Conservation (phyloP, 805 yeast species). For the Sungouiella thailandica region DNA sequence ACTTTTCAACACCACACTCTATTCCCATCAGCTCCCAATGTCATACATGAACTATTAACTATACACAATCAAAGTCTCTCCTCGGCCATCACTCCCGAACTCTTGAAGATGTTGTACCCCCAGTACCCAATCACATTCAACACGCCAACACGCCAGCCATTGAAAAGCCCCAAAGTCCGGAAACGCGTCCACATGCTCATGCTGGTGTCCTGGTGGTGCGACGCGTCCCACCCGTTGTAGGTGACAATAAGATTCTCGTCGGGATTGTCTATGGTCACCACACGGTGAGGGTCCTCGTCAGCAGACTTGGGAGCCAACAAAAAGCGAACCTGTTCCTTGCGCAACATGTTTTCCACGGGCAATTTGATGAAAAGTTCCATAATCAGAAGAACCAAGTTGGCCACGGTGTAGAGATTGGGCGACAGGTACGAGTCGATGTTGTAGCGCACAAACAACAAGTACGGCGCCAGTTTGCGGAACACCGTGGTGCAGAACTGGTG, state of each 20-base stretch:
- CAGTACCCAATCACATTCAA: constrained; percentile 77
- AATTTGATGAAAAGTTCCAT: constrained; percentile 68
- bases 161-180: constrained; percentile 43
- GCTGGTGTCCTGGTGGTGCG: constrained; percentile 20
- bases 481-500: constrained; percentile 57
- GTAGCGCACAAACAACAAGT: constrained; percentile 50
- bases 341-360: constrained; percentile 81
- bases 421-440: constrained; percentile 64
- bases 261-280: constrained; percentile 41
- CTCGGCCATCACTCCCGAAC: constrained; percentile 26
- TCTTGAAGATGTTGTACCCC: constrained; percentile 61
- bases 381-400: constrained; percentile 56
- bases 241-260: constrained; percentile 53
- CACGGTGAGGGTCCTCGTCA: constrained; percentile 30
- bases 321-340: constrained; percentile 77
- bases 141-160: constrained; percentile 91
- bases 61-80: constrained; percentile 11
- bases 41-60: background rate
- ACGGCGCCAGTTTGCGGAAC: constrained; percentile 64
- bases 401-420: constrained; percentile 54
- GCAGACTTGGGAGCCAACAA: constrained; percentile 40
- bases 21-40: no score
- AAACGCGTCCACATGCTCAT: constrained; percentile 40
- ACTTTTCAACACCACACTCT: no score
- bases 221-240: constrained; percentile 20